Base-by-base conservation (phyloP, 2,329 filamentous ascomycete genomes). In the Fusarium cicatricum region DNA sequence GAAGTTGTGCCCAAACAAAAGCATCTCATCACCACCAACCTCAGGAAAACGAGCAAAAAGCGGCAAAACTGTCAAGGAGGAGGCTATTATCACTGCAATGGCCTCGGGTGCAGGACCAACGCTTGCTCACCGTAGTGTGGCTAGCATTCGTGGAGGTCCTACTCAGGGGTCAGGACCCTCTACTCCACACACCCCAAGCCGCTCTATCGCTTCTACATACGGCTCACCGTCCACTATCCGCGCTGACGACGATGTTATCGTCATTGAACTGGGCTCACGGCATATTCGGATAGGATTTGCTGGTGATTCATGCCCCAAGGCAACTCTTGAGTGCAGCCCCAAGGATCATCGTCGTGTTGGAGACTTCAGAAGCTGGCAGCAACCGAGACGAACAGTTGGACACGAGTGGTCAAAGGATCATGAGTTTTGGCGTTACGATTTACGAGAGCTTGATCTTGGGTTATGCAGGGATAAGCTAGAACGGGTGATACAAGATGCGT, bases 381-480 rank as follows among this genome's bases (percentile, higher is more conserved):
- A 79, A 77, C 77, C 77, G 62, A 79, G 75, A 41, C 75, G 78
- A 39, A 72, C 76, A 32, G 70, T 74, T n/a, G 78, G 76, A 0
- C 76, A 80, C 44, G 75, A 77, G 3, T 92, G 89, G 88, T 84
- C 85, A 7, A 74, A 80, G 21, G 83, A 87, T 10, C 78, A 85
- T 64, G 87, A 97, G 78, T 79, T 98, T 34, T 99, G 93, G 88
- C 83, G 83, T 52, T 83, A 86, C 65, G 91, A 98, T 71, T 68
- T 96, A 55, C 83, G 87, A 47, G 80, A 85, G 10, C 71, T 90
- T 11, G 91, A 98, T 69, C 71, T 97, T 55, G 91, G 88, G 0
- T 77, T 98, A 40, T 85, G 97, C 1, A 87, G 90, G 60, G 94
- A 98, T 72, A 94, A 90, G 75, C 82, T 99, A 47, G 95, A 97